A percentile compares a stretch with the other conserved stretches of the same genome.
phyloP scores from a whole-genome alignment of 208 protist species.

The Wallacemonas sp. region DNA sequence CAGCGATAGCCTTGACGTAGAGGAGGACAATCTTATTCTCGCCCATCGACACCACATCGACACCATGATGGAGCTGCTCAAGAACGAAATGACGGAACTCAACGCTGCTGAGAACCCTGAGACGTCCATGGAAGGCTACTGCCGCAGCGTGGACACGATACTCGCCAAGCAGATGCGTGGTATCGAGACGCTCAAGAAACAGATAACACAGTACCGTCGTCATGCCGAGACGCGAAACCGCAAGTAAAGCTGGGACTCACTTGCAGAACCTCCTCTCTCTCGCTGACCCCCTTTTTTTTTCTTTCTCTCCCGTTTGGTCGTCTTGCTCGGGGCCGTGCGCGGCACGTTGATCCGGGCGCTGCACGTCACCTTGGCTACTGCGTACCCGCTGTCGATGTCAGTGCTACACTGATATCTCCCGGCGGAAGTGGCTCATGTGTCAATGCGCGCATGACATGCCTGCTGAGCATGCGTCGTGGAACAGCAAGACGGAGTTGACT shows the following conservation, averaged over 20 bases:
- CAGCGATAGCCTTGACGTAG: constrained; percentile 81
- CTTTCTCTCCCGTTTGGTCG: constrained; percentile 7
- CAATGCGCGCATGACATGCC: too few species aligned
- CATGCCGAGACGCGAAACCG: constrained; percentile 37
- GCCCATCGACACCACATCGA: constrained; percentile 93
- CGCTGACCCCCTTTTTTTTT: not conserved
- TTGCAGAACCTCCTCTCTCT: not conserved
- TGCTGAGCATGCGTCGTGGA: too few species aligned
- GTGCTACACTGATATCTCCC: too few species aligned
- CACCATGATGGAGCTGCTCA: constrained; percentile 92
- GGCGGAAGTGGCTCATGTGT: too few species aligned
- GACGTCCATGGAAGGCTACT: constrained; percentile 87
- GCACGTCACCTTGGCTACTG: too few species aligned
- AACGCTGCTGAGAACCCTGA: constrained; percentile 90
- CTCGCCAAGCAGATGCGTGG: constrained; percentile 69
- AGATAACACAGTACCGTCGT: constrained; percentile 70
- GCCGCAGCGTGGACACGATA: constrained; percentile 83
- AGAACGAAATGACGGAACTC: constrained; percentile 93
- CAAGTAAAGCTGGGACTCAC: not conserved
- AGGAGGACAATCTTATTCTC: constrained; percentile 91
- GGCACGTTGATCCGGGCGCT: too few species aligned
- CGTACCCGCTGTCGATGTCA: too few species aligned
- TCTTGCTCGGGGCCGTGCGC: too few species aligned
- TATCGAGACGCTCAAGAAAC: constrained; percentile 76
- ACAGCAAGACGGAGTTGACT: too few species aligned